Percentiles rank a stretch among this genome's conserved stretches.
Evolutionary conservation across 768 basidiomycete genomes (phyloP).

Genomic region (Mycena venus): DNA sequence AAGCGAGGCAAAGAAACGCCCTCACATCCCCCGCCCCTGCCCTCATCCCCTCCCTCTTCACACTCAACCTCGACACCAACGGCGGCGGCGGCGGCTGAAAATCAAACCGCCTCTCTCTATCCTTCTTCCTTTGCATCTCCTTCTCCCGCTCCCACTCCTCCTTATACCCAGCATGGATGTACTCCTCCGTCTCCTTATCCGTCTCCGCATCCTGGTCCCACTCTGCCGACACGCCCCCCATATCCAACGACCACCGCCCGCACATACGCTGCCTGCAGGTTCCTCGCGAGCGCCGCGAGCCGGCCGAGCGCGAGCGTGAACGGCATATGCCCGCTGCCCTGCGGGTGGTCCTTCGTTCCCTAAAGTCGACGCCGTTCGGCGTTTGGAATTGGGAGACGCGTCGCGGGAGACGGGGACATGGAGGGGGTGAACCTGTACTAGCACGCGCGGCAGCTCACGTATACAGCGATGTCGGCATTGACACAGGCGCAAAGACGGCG

Average conservation of each 20-base stretch:
- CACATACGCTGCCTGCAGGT: slow-evolving; percentile 31
- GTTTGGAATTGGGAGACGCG: too few species aligned
- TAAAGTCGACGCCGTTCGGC: too few species aligned
- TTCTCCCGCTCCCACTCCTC: neutral
- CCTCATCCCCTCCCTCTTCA: neutral
- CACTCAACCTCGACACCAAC: slow-evolving; percentile 6
- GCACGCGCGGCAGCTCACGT: neutral
- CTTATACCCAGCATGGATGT: neutral
- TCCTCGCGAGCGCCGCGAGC: slow-evolving; percentile 26
- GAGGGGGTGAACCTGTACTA: neutral
- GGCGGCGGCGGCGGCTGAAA: neutral
- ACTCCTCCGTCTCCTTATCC: neutral
- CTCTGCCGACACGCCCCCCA: slow-evolving; percentile 9
- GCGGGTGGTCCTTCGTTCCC: neutral
- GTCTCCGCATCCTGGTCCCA: neutral
- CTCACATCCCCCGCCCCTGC: slow-evolving; percentile 7
- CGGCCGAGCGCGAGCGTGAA: slow-evolving; percentile 20
- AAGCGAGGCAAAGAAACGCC: neutral
- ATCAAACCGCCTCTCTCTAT: too few species aligned
- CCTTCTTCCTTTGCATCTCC: neutral
- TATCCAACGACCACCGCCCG: slow-evolving; percentile 33
- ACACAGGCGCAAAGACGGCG: neutral
- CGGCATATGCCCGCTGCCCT: neutral
- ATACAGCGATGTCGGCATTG: neutral
- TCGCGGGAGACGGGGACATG: neutral